Conservation (phyloP, 352 stramenopile species). For the Pythium rhizo-oryzae region DNA sequence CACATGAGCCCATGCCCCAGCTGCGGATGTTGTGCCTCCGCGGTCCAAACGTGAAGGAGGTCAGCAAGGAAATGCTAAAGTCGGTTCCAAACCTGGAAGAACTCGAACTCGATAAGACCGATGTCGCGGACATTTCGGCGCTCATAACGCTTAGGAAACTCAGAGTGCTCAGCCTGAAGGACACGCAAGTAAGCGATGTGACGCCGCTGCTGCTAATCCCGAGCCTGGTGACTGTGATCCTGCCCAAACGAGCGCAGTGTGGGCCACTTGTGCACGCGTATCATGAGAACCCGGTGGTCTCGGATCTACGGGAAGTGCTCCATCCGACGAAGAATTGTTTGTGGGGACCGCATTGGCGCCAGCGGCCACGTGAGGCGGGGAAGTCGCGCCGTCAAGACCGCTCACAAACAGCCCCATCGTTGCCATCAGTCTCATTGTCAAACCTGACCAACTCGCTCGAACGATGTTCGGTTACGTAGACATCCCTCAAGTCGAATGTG, state of each 20-base stretch:
- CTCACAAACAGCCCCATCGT: neutral
- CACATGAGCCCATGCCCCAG: neutral
- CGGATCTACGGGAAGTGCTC: conserved; percentile 15
- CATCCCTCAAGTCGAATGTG: no score
- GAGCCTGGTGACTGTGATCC: conserved; percentile 8
- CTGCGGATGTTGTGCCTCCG: conserved; percentile 4
- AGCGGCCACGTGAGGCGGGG: neutral
- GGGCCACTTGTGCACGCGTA: conserved; percentile 6
- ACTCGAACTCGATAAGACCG: conserved; percentile 14
- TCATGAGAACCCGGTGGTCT: neutral
- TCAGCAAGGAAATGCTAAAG: neutral
- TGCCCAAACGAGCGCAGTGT: conserved; percentile 20
- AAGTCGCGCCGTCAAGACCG: neutral
- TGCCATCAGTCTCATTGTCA: no score
- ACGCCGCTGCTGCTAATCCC: neutral
- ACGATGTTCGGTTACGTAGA: no score
- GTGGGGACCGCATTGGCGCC: conserved; percentile 14
- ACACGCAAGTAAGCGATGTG: conserved; percentile 18
- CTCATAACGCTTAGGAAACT: conserved; percentile 9
- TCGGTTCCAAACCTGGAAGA: neutral
- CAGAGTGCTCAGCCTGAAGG: conserved; percentile 10
- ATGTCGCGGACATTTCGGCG: neutral
- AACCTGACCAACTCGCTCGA: no score
- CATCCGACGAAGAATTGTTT: conserved; percentile 26
- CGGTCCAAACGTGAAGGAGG: neutral